Evolutionary conservation across 1,139 yeast genomes (phyloP).

Genomic region (Protomyces pachydermus): DNA sequence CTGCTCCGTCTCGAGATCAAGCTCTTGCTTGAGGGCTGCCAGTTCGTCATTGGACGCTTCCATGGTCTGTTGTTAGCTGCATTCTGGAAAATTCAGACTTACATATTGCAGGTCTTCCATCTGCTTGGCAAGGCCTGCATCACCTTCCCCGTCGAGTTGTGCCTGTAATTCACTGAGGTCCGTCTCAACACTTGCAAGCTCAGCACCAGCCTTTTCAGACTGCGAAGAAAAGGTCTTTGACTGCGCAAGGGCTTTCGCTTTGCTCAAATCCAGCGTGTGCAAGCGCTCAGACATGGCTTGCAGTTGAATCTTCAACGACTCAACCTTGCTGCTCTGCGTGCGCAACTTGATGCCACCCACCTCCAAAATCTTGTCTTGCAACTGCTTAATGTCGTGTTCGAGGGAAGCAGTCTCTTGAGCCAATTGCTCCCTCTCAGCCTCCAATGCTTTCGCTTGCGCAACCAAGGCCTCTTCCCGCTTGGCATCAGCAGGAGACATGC

Average conservation of each 20-base stretch:
- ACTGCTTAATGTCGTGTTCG: conserved; percentile 53
- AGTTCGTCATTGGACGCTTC: conserved; percentile 40
- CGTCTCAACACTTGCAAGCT: conserved; percentile 38
- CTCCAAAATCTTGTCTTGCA: conserved; percentile 77
- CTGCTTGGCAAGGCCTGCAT: conserved; percentile 27
- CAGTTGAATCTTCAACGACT: conserved; percentile 63
- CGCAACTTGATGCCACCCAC: conserved; percentile 87
- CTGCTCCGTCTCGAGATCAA: conserved; percentile 51
- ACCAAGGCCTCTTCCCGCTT: conserved; percentile 34
- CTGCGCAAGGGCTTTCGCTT: conserved; percentile 64
- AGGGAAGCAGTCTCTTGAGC: conserved; percentile 54
- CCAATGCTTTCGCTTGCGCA: conserved; percentile 7
- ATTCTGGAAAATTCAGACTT: not conserved
- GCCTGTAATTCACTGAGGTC: conserved; percentile 40
- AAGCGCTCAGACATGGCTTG: conserved; percentile 58
- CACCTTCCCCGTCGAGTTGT: conserved; percentile 31
- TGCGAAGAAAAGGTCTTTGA: conserved; percentile 51
- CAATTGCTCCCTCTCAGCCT: conserved; percentile 45
- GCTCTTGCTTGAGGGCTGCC: conserved; percentile 45
- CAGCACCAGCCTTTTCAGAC: conserved; percentile 44
- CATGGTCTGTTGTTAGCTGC: conserved; percentile 35
- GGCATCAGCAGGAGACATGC: conserved; percentile 26
- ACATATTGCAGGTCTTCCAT: conserved; percentile 27
- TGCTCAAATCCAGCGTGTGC: conserved; percentile 56
- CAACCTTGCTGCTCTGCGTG: conserved; percentile 75